Conservation (phyloP, 441 rosid species). For the Erodium trifolium region DNA sequence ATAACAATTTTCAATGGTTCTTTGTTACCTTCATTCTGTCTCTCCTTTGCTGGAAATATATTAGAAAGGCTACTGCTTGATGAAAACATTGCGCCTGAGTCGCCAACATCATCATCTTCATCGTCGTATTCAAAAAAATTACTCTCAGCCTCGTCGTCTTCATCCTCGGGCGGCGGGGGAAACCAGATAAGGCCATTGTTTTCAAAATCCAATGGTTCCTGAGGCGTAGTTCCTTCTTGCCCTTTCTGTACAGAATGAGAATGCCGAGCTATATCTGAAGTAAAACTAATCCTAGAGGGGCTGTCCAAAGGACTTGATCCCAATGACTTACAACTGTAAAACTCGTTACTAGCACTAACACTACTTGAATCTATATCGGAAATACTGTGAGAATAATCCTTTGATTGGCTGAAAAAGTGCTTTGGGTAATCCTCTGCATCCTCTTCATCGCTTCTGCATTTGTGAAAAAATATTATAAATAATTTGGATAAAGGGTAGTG, state of each 20-base stretch:
- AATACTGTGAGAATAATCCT: constrained; percentile 52
- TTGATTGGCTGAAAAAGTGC: constrained; percentile 50
- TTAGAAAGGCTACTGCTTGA: constrained; percentile 71
- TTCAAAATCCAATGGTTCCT: constrained; percentile 86
- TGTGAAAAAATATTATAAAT: constrained; percentile 7
- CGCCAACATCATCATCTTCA: constrained; percentile 47
- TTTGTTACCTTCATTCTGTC: constrained; percentile 67
- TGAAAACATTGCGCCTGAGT: constrained; percentile 78
- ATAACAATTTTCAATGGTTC: constrained; percentile 80
- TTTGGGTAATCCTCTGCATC: constrained; percentile 34
- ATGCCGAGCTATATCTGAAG: constrained; percentile 58
- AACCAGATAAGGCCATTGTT: constrained; percentile 83
- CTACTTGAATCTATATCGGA: constrained; percentile 75
- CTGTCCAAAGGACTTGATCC: constrained; percentile 86
- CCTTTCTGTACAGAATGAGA: constrained; percentile 47
- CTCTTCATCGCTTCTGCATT: constrained; percentile 73
- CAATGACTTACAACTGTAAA: constrained; percentile 53
- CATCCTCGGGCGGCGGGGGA: constrained; percentile 98
- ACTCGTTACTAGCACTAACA: constrained; percentile 72
- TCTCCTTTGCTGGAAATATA: constrained; percentile 58
- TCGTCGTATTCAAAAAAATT: constrained; percentile 58
- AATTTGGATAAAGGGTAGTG: not conserved
- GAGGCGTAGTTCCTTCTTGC: constrained; percentile 38
- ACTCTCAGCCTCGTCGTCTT: constrained; percentile 82
- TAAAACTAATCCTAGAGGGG: constrained; percentile 82